These are phyloP conservation scores for Verticillium isaacii DNA, from an alignment of 2,329 filamentous ascomycete species.

Conservation along the genomic window DNA sequence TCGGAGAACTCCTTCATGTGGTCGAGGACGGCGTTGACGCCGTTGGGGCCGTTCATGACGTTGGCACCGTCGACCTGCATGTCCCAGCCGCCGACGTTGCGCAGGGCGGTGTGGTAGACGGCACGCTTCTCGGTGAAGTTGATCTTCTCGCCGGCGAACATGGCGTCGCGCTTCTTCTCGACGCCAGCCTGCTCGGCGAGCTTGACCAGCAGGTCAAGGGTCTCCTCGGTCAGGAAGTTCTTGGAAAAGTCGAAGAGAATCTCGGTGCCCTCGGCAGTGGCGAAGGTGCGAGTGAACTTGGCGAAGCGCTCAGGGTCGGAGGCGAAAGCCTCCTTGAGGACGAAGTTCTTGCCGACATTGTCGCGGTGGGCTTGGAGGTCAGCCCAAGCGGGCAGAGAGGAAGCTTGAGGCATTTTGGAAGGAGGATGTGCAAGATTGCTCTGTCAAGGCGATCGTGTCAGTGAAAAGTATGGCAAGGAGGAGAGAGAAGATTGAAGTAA, in stretches of 20 bases:
- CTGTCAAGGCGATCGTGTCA: neutral
- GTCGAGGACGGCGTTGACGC: slow-evolving; percentile 82
- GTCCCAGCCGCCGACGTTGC: slow-evolving; percentile 79
- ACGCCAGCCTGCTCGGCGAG: slow-evolving; percentile 87
- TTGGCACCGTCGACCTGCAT: slow-evolving; percentile 86
- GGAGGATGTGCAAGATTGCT: neutral
- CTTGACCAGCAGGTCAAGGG: slow-evolving; percentile 78
- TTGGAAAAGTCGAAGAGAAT: slow-evolving; percentile 99
- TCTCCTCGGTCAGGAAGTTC: slow-evolving; percentile 96
- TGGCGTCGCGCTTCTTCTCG: slow-evolving; percentile 90
- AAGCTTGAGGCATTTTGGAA: slow-evolving; percentile 70
- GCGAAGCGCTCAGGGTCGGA: slow-evolving; percentile 83
- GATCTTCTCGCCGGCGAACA: slow-evolving; percentile 98
- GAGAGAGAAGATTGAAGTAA: neutral
- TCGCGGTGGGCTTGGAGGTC: slow-evolving; percentile 89
- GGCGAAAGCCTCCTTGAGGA: slow-evolving; percentile 89
- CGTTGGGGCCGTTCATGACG: slow-evolving; percentile 84
- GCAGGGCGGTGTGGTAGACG: slow-evolving; percentile 90
- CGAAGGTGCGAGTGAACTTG: slow-evolving; percentile 82
- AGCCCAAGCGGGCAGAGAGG: slow-evolving; percentile 81
- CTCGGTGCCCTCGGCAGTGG: slow-evolving; percentile 75
- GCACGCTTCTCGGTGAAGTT: slow-evolving; percentile 98
- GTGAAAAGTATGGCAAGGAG: neutral
- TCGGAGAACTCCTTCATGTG: slow-evolving; percentile 99
- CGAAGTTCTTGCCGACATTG: slow-evolving; percentile 79